phyloP scores from a whole-genome alignment of 176 grass and related monocot genomes.

The Lolium rigidum region DNA sequence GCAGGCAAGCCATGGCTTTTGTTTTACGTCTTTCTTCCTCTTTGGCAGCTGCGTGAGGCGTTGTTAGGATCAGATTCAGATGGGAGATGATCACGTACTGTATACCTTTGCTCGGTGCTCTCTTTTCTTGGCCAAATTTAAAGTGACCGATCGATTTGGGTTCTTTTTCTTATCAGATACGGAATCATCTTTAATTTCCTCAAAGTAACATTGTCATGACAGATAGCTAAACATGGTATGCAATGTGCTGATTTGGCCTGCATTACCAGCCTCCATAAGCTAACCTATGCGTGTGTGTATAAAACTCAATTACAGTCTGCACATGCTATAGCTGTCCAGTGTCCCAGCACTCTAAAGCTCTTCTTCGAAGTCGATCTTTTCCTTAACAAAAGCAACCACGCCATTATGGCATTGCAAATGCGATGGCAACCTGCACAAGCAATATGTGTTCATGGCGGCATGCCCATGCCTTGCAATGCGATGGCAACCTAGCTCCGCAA shows the following conservation, averaged over 20 bases:
- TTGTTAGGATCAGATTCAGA: not conserved
- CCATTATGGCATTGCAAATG: conserved; percentile 29
- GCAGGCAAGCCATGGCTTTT: not conserved
- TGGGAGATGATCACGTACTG: conserved; percentile 26
- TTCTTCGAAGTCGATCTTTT: not conserved
- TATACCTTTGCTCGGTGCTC: not conserved
- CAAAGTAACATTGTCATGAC: not conserved
- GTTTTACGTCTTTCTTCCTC: not conserved
- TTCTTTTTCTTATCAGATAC: not conserved
- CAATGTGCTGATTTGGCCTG: conserved; percentile 13
- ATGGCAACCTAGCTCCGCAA: conserved; percentile 8
- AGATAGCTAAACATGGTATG: not conserved
- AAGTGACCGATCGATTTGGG: not conserved
- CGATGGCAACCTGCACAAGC: conserved; percentile 26
- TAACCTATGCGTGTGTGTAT: not conserved
- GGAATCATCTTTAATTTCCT: conserved; percentile 22
- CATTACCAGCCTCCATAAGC: not conserved
- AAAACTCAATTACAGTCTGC: not conserved
- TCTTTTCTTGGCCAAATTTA: conserved; percentile 25
- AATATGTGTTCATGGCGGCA: not conserved
- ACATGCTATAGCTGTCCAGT: conserved; percentile 13
- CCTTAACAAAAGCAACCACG: conserved; percentile 17
- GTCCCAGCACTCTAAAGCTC: not conserved
- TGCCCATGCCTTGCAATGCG: conserved; percentile 10
- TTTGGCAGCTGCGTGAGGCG: not conserved